Evolutionary conservation across 148 eudicot genomes (phyloP).

Genomic region (Dysphania ambrosioides): DNA sequence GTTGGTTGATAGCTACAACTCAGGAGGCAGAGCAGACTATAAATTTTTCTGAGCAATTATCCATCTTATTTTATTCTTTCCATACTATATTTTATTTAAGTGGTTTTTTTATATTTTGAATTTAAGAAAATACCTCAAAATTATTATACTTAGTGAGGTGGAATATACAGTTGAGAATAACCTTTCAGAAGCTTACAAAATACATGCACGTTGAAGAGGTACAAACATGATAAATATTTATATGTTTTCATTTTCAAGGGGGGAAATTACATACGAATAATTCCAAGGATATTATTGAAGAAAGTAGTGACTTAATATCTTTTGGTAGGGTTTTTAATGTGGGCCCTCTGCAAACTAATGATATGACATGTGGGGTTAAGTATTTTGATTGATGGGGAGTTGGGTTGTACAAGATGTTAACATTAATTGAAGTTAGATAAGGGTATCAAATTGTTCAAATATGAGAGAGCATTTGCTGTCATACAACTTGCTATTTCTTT

Average conservation of each 20-base stretch:
- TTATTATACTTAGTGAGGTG: neutral
- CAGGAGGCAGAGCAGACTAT: constrained; percentile 31
- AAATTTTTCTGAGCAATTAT: constrained; percentile 22
- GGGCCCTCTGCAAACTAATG: constrained; percentile 9
- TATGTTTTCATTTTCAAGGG: constrained; percentile 21
- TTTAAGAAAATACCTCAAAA: neutral
- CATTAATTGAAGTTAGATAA: constrained; percentile 29
- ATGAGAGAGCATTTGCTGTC: constrained; percentile 18
- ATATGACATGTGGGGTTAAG: constrained; percentile 24
- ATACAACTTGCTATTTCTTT: constrained; percentile 21
- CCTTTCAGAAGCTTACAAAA: neutral
- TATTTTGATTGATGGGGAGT: constrained; percentile 24
- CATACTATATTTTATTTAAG: too few relatives aligned
- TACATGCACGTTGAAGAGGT: constrained; percentile 2
- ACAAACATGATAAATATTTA: constrained; percentile 17
- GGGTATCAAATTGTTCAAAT: constrained; percentile 21
- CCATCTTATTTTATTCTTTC: neutral
- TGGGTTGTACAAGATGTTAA: constrained; percentile 17
- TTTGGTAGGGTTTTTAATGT: constrained; percentile 17
- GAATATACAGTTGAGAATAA: constrained; percentile 14
- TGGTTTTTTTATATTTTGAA: too few relatives aligned
- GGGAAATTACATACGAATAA: constrained; percentile 20
- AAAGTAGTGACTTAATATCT: constrained; percentile 18
- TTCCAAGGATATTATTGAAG: constrained; percentile 21
- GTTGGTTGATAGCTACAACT: constrained; percentile 36